Base-by-base conservation (phyloP, 1,139 yeast species). In the Arxiozyma heterogenica region DNA sequence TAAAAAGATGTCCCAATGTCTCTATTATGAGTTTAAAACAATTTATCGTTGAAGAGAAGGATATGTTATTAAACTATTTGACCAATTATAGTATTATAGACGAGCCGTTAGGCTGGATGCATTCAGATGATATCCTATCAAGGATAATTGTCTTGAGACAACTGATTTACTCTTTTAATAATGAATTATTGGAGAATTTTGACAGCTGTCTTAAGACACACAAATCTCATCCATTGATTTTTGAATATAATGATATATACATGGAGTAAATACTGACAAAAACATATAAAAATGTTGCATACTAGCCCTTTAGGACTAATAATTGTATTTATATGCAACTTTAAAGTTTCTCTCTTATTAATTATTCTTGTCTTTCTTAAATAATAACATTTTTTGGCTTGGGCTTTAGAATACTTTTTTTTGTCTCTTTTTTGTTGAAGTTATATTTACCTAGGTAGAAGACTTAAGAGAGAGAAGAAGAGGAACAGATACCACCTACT, bases 21-120 rank as follows among this genome's bases (percentile, higher is more conserved):
- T 41, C 39, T 7, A 41, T 30, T 12, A 3, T 21, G 4, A n/a
- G 17, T n/a, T 18, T 43, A 21, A 23, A 20, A 11, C 43, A 43
- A 49, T 44, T 21, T 34, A 27, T 46, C 17, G 6, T 18, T 6
- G 15, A 44, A 23, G 34, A 43, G 8, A 51, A 47, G 47, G 43
- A 21, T 8, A 50, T 22, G 1, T 44, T 66, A n/a, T 20, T 52
- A 0, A 41, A 30, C 0, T 54, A 57, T 17, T 30, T 64, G 8
- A 51, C 45, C 2, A 15, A 44, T 1, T 49, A 55, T 9, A 63
- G 64, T 1, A 18, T 52, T 2, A n/a, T 46, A 8, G 78, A 74
- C 58, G 70, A 68, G 3, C 62, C 68, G 1, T 56, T 73, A 17
- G 77, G 77, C 0, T 74, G 78, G 78, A 46, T 46, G 49, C 49